A percentile compares a stretch with the other conserved stretches of the same genome.
Evolutionary conservation across 345 rosid genomes (phyloP).

Genomic region (Brassica incana): DNA sequence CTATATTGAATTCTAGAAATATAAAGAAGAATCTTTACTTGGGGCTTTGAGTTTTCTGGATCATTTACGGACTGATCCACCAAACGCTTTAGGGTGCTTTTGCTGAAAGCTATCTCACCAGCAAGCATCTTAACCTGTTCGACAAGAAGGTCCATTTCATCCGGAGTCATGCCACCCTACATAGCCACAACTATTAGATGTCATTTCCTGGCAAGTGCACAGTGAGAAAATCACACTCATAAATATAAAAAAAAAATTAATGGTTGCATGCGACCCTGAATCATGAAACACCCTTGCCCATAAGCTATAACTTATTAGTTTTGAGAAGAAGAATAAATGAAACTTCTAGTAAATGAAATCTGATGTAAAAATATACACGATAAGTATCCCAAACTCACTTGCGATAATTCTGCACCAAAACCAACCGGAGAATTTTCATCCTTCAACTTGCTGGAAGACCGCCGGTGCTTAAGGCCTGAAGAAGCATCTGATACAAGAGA

Average conservation of each 20-base stretch:
- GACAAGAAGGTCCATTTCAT: conserved; percentile 94
- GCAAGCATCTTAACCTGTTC: conserved; percentile 99
- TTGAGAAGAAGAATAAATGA: neutral
- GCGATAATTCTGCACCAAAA: conserved; percentile 65
- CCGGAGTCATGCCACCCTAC: conserved; percentile 75
- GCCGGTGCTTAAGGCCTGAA: conserved; percentile 55
- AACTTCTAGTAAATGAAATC: neutral
- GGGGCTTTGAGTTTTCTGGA: conserved; percentile 78
- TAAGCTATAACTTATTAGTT: neutral
- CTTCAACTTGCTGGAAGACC: conserved; percentile 81
- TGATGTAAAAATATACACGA: neutral
- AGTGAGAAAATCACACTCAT: neutral
- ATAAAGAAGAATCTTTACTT: conserved; percentile 45
- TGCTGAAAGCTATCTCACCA: conserved; percentile 93
- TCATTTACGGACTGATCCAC: conserved; percentile 84
- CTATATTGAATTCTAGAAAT: neutral
- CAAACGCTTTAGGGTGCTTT: conserved; percentile 92
- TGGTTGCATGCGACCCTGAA: conserved; percentile 7
- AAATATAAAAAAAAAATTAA: neutral
- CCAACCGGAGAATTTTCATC: conserved; percentile 71
- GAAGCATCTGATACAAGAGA: conserved; percentile 54
- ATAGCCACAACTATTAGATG: conserved; percentile 25
- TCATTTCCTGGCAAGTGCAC: conserved; percentile 21
- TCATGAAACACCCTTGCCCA: neutral
- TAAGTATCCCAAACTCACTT: conserved; percentile 42